A percentile compares a stretch with the other conserved stretches of the same genome.
phyloP scores from a whole-genome alignment of 1,139 yeast species.

The Protomyces lactucae-debilis region DNA sequence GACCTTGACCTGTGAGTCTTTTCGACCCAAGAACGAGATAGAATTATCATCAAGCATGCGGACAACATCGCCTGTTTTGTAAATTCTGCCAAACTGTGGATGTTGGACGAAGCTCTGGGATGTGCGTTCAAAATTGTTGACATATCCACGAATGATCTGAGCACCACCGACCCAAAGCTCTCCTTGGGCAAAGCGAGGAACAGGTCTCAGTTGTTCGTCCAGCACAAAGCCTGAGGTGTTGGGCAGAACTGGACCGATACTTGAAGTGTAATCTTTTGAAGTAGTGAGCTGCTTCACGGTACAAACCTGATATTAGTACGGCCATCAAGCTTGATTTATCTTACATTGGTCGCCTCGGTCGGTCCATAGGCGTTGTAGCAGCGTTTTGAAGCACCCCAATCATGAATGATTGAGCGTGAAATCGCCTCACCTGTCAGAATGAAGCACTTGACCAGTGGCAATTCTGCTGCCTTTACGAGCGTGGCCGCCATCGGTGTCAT shows the following conservation, averaged over 20 bases:
- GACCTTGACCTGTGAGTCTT: conserved; percentile 34
- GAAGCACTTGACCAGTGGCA: conserved; percentile 27
- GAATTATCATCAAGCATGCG: conserved; percentile 32
- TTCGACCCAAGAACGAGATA: conserved; percentile 33
- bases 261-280: conserved; percentile 11
- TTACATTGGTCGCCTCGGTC: conserved; percentile 32
- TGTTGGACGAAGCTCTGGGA: conserved; percentile 27
- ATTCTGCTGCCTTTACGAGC: conserved; percentile 18
- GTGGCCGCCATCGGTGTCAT: conserved; percentile 32
- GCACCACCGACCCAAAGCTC: conserved; percentile 34
- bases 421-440: conserved; percentile 31
- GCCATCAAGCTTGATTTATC: neutral
- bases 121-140: conserved; percentile 31
- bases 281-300: conserved; percentile 2
- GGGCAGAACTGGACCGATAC: conserved; percentile 30
- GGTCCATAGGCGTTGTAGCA: conserved; percentile 33
- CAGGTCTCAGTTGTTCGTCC: conserved; percentile 16
- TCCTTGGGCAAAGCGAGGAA: conserved; percentile 34
- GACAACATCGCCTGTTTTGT: conserved; percentile 35
- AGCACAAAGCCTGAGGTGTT: conserved; percentile 32
- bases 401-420: conserved; percentile 14
- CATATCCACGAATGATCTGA: conserved; percentile 33
- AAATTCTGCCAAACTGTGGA: conserved; percentile 30
- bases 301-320: neutral
- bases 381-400: conserved; percentile 27